Evolutionary conservation across 78 protist species (phyloP).

Genomic region (Emiliania huxleyi): DNA sequence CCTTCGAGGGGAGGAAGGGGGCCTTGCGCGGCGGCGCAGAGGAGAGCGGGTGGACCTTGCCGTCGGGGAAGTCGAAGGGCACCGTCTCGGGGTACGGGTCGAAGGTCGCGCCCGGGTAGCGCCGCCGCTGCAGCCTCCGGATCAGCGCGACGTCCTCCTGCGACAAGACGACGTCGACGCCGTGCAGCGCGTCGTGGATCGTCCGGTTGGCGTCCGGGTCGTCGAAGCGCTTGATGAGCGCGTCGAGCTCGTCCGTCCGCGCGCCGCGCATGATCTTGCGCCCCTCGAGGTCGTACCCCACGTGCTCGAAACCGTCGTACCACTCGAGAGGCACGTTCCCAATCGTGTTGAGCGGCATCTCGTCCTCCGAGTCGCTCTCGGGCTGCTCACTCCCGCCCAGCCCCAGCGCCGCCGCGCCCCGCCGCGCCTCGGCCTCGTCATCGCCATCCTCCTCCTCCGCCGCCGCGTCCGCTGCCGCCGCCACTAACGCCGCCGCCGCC

Average conservation of each 20-base stretch:
- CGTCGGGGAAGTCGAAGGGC: not conserved
- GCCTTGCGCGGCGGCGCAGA: conserved; percentile 74
- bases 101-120: not conserved
- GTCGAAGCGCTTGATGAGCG: conserved; percentile 60
- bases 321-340: conserved; percentile 91
- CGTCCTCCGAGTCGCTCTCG: conserved; percentile 20
- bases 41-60: conserved; percentile 64
- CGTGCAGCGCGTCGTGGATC: conserved; percentile 50
- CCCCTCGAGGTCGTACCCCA: conserved; percentile 94
- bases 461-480: not conserved
- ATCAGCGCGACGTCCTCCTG: conserved; percentile 77
- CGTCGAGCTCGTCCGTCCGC: conserved; percentile 70
- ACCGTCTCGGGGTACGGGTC: conserved; percentile 17
- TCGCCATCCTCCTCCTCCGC: not conserved
- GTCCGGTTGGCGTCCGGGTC: conserved; percentile 27
- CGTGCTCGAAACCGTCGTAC: conserved; percentile 92
- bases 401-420: not conserved
- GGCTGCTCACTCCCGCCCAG: not conserved
- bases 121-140: conserved; percentile 60
- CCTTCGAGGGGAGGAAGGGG: conserved; percentile 72
- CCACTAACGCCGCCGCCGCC: not conserved
- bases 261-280: conserved; percentile 64
- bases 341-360: conserved; percentile 26
- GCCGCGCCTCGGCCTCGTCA: not conserved
- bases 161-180: conserved; percentile 64